Conservation (phyloP, 306 rosid species). For the Argentina anserina region DNA sequence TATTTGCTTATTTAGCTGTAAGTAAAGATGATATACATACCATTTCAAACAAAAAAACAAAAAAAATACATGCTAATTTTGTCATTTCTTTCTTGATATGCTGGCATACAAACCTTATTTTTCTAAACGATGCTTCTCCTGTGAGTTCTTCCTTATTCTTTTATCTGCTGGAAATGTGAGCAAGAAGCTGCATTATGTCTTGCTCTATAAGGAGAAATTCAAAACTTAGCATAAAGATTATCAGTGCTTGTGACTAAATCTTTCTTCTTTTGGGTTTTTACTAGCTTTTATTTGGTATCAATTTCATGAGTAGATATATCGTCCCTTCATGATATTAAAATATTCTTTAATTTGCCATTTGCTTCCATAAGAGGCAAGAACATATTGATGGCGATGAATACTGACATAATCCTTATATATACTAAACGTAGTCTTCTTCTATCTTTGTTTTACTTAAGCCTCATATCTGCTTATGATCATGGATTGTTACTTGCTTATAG, state of each 20-base stretch:
- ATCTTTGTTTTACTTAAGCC: background rate
- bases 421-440: background rate
- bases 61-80: background rate
- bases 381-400: background rate
- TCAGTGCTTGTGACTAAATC: background rate
- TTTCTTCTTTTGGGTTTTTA: background rate
- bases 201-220: background rate
- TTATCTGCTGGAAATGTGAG: background rate
- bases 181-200: background rate
- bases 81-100: background rate
- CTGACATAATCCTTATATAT: background rate
- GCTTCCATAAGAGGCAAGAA: background rate
- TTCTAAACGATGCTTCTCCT: background rate
- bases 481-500: background rate
- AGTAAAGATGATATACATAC: slow-evolving; percentile 20
- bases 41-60: no score
- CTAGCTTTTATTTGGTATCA: background rate
- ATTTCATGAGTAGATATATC: background rate
- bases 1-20: slow-evolving; percentile 47
- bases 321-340: background rate
- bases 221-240: no score
- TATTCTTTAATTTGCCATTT: background rate
- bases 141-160: background rate
- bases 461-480: background rate
- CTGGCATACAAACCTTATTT: background rate